phyloP scores from a whole-genome alignment of 2,329 filamentous ascomycete genomes.

The Alternaria brassicae region DNA sequence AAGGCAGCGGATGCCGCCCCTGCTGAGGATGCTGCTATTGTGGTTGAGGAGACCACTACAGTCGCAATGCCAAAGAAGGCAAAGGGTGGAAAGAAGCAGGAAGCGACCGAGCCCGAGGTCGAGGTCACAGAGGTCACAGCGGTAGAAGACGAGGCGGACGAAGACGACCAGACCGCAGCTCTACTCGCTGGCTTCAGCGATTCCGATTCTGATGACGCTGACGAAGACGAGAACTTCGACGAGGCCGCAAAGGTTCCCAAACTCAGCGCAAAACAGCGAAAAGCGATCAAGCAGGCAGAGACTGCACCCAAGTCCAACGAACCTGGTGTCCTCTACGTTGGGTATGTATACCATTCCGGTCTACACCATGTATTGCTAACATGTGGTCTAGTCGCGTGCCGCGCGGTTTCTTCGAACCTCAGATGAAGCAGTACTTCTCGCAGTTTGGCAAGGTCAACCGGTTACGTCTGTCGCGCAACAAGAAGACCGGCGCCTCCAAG shows the following conservation, averaged over 20 bases:
- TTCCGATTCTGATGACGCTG: constrained; percentile 51
- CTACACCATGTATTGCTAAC: background rate
- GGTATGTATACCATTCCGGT: constrained; percentile 52
- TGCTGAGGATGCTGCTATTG: constrained; percentile 18
- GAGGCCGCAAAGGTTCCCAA: constrained; percentile 44
- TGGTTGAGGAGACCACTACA: constrained; percentile 12
- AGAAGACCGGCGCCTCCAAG: constrained; percentile 87
- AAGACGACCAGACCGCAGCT: constrained; percentile 59
- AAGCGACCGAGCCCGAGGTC: constrained; percentile 18
- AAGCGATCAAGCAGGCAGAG: constrained; percentile 59
- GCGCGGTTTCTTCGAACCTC: constrained; percentile 95
- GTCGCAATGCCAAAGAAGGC: constrained; percentile 31
- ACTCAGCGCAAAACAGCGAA: constrained; percentile 41
- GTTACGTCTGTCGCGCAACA: constrained; percentile 87
- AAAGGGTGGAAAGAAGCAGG: constrained; percentile 23
- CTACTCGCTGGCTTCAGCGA: constrained; percentile 60
- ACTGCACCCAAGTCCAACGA: constrained; percentile 61
- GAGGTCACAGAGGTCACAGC: constrained; percentile 23
- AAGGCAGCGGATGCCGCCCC: constrained; percentile 23
- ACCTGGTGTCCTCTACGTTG: constrained; percentile 86
- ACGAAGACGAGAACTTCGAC: constrained; percentile 46
- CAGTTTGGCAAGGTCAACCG: constrained; percentile 86
- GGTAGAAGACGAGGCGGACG: constrained; percentile 25
- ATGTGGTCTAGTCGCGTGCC: constrained; percentile 71
- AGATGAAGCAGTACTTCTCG: constrained; percentile 91